Evolutionary conservation across 345 rosid genomes (phyloP).

Genomic region (Eucalyptus guilfoylei): DNA sequence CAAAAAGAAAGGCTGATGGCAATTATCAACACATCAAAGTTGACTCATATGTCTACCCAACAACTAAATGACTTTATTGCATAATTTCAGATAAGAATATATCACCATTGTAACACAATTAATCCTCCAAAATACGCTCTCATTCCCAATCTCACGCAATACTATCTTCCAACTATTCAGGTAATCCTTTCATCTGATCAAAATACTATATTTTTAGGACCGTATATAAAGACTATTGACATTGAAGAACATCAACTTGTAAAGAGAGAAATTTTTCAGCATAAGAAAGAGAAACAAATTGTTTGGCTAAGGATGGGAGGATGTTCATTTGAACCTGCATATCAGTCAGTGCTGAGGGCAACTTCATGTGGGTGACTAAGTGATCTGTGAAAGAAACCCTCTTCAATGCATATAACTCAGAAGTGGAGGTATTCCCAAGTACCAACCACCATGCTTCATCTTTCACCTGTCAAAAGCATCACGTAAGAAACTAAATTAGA

Average conservation of each 20-base stretch:
- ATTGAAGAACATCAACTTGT: neutral
- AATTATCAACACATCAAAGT: neutral
- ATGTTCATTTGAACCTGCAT: conserved; percentile 37
- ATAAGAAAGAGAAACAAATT: neutral
- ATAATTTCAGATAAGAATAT: neutral
- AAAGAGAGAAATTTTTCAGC: neutral
- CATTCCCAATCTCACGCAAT: neutral
- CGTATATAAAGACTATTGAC: neutral
- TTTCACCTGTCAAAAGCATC: conserved; percentile 43
- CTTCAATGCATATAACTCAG: conserved; percentile 74
- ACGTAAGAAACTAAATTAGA: neutral
- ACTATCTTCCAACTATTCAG: neutral
- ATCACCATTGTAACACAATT: neutral
- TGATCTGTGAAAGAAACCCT: conserved; percentile 73
- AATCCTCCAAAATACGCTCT: neutral
- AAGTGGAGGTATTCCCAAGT: conserved; percentile 61
- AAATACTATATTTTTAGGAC: neutral
- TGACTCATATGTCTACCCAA: neutral
- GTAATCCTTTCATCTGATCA: neutral
- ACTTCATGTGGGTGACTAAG: conserved; percentile 57
- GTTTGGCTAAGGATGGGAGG: neutral
- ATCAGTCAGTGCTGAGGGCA: conserved; percentile 39
- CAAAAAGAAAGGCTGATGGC: neutral
- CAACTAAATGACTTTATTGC: neutral
- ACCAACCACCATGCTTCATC: conserved; percentile 98